Base-by-base conservation (phyloP, 2,329 filamentous ascomycete species). In the Pseudogymnoascus sp. region DNA sequence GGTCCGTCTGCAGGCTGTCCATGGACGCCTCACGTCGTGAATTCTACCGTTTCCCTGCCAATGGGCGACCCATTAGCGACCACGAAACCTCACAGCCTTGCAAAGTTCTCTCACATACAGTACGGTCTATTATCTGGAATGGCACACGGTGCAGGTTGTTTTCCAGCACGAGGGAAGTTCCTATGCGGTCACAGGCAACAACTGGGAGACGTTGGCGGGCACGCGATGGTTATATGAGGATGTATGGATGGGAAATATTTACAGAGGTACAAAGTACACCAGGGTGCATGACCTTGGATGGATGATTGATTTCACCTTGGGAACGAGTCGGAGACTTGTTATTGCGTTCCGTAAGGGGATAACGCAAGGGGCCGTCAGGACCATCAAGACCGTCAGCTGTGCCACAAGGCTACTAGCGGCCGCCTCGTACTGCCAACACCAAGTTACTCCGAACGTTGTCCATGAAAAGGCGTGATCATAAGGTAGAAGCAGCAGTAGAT, bases 41-140 rank as follows among this genome's bases (percentile, higher is more conserved):
- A 35, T 55, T 55, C 29, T 55, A 55, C 48, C 48, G 48, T 55
- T 55, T 55, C 48, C 48, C 48, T 55, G 48, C 48, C 48, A 55
- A 55, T 55, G 48, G 48, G 29, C 48, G 48, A 55, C 48, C 48
- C 48, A 55, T 55, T 55, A 55, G 48, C 29, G 48, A 55, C 48
- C 48, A 55, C 48, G 29, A 55, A 55, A 55, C 48, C 48, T 55
- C 48, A 55, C 48, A 55, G 48, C 48, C 29, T 55, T 55, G 48
- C 9, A 55, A 55, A 33, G n/a, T 35, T 55, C 29, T 55, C 21
- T 52, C 4, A 48, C 48, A 55, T 55, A 55, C 48, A 55, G 29
- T 55, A 21, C 8, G 21, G 27, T 55, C 15, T 55, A 55, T 55
- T 21, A 52, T 52, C 45, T 33, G 48, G 48, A 18, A 35, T n/a